Evolutionary conservation across 1,139 yeast species (phyloP), one percentile per base, ranked within the genome.

Genomic region (Saccharomycopsis crataegensis): DNA sequence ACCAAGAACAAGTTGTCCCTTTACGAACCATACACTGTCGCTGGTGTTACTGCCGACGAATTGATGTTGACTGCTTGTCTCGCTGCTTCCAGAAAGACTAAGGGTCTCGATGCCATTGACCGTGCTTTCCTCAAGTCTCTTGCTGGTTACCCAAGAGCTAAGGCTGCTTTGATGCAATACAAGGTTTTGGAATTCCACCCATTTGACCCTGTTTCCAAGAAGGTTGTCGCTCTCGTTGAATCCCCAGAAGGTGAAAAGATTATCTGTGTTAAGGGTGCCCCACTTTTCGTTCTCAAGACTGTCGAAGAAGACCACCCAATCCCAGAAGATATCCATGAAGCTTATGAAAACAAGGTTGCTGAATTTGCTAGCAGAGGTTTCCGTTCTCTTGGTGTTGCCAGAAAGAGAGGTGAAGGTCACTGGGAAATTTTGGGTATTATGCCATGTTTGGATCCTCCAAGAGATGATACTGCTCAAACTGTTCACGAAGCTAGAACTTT

Each of bases 371-470:
- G 94, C 67, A 87, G 96, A 84, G 96, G 96, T 84, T 89, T 89
- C 95, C 82, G 96, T 78, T 90, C 96, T 69, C 80, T 89, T 70
- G 96, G 96, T 87, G 96, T 89, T 78, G 96, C 96, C 66, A 89
- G 96, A 82, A 89, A 89, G 94, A 86, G 95, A 85, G 96, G 96
- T 77, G 96, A 89, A 75, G 96, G 95, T 72, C 96, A 88, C 84
- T 89, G 96, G 96, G 96, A 89, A 79, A 86, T 89, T 67, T 80
- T 89, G 70, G 96, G 96, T 78, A 91, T 89, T 78, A 88, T 89
- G 95, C 96, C 96, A 73, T 88, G 96, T 82, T 88, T 89, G 93
- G 96, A 89, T 76, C 96, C 96, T 70, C 96, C 96, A 77, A 87
- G 96, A 83, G 58, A 56, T 51, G 58, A 89, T 74, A 89, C 96